Evolutionary conservation across 2,329 filamentous ascomycete genomes (phyloP), one percentile per base, ranked within the genome.

Genomic region (Ascochyta clinopodiicola): DNA sequence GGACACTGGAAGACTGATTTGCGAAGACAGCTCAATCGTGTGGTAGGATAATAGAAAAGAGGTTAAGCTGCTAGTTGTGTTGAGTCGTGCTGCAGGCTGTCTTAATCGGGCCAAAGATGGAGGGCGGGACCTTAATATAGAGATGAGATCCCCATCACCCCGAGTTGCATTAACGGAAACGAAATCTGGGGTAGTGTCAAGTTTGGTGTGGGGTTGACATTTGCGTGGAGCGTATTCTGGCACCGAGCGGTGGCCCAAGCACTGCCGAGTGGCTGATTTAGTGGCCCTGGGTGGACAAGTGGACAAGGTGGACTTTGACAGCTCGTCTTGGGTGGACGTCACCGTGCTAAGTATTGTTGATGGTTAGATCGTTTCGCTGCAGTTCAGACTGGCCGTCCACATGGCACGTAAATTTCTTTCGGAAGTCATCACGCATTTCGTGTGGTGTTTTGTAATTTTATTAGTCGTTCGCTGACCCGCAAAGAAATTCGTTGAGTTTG

Each of bases 161-260:
- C 37, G 27, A 25, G 29, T 8, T 44, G 12, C 3, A 19, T 27
- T 29, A 31, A 38, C 19, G 39, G 47, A 32, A 39, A 44, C 34
- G 21, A 22, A 44, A 37, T n/a, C 47, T 51, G 47, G 47, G 47
- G 47, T 43, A 51, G 31, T 7, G 7, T 34, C 27, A 29, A 29
- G 10, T 12, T 9, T 12, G 31, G 22, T 19, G 39, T 44, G n/a
- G 47, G 22, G 24, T 13, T 38, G 25, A 24, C 27, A 9, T 9
- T 12, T 37, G 13, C 17, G 9, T 29, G 39, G 25, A 17, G 36
- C 3, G 39, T 25, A 6, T 31, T 43, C 34, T 51, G 13, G 21
- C 7, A 31, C 47, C 32, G 47, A 19, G 17, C 42, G 36, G 22
- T 24, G 37, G 22, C 27, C 9, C 35, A 32, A 17, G 15, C 5